These are phyloP conservation scores for Mallotus repandus DNA, from an alignment of 441 rosid genomes.

Conservation along the genomic window DNA sequence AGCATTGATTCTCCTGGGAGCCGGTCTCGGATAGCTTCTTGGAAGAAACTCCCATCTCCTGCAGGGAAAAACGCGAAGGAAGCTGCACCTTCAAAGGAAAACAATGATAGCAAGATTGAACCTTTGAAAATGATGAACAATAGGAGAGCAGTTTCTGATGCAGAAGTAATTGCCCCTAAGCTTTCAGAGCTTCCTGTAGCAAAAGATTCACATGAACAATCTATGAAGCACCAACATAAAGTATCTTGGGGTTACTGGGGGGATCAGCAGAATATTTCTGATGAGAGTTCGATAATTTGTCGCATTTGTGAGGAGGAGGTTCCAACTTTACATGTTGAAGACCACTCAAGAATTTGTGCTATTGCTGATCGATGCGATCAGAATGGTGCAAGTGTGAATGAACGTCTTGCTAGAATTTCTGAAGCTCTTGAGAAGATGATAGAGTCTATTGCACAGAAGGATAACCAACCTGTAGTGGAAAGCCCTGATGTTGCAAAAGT, in stretches of 20 bases:
- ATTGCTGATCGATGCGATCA: conserved; percentile 92
- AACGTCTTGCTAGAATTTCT: conserved; percentile 77
- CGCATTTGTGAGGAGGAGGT: conserved; percentile 99
- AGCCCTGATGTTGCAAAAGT: conserved; percentile 90
- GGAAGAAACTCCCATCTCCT: conserved; percentile 90
- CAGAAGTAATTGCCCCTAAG: conserved; percentile 40
- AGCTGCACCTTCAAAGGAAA: conserved; percentile 48
- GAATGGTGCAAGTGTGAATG: conserved; percentile 78
- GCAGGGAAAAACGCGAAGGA: conserved; percentile 55
- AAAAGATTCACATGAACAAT: conserved; percentile 61
- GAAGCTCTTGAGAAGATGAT: conserved; percentile 92
- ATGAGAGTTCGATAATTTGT: conserved; percentile 86
- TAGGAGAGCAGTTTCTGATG: conserved; percentile 46
- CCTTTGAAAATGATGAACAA: conserved; percentile 35
- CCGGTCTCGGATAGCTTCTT: conserved; percentile 78
- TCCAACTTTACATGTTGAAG: conserved; percentile 83
- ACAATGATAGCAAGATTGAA: conserved; percentile 51
- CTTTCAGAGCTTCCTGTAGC: conserved; percentile 47
- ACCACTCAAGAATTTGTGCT: conserved; percentile 93
- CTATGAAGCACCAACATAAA: conserved; percentile 77
- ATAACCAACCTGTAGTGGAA: conserved; percentile 56
- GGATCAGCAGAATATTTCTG: conserved; percentile 61
- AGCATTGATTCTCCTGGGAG: conserved; percentile 60
- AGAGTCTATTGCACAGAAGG: conserved; percentile 73
- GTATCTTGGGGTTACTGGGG: conserved; percentile 96